Evolutionary conservation across 164 flowering plant genomes (phyloP), one percentile per base, ranked within the genome.

Genomic region (Paratinospora sagittata): DNA sequence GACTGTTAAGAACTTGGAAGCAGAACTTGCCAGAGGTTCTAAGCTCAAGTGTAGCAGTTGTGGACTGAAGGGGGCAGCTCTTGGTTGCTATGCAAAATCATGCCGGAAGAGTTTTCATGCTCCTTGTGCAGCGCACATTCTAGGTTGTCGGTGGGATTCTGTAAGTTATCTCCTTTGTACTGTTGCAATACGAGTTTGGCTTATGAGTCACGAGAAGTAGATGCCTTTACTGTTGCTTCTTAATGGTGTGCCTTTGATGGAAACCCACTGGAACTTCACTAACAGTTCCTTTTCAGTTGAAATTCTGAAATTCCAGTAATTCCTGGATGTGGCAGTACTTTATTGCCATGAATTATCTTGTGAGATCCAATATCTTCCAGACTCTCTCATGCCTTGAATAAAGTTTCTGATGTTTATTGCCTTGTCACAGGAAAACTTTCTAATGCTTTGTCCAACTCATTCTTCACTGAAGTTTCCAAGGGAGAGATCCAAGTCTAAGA

Each of bases 381-480:
- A 60, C 23, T 34, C 30, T 1, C 12, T 16, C 8, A 57, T 63
- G 21, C 34, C 0, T 43, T 36, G 57, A 36, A 16, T 24, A 26
- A 60, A 26, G 63, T 17, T 63, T 69, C n/a, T 30, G 14, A 30
- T 27, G 11, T 37, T 62, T 36, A 61, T 69, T 62, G 64, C 0
- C 58, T 39, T 71, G 70, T 75, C 70, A 26, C 88, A 91, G 97
- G 90, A 82, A 11, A 73, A 85, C 24, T 89, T 76, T 75, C 76
- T 85, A n/a, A 39, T 93, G 86, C 88, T 90, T 1, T 91, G 97
- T 74, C 94, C 97, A 37, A 65, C 55, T 63, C 98, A 93, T 80
- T 67, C 81, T 69, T 83, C 86, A 2, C 64, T 70, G 58, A 85
- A 72, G 70, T 88, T 93, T 78, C 98, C 96, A 63, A 76, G 69